Conservation (phyloP, 2,329 filamentous ascomycete species). For the Ophiocordyceps sinensis region DNA sequence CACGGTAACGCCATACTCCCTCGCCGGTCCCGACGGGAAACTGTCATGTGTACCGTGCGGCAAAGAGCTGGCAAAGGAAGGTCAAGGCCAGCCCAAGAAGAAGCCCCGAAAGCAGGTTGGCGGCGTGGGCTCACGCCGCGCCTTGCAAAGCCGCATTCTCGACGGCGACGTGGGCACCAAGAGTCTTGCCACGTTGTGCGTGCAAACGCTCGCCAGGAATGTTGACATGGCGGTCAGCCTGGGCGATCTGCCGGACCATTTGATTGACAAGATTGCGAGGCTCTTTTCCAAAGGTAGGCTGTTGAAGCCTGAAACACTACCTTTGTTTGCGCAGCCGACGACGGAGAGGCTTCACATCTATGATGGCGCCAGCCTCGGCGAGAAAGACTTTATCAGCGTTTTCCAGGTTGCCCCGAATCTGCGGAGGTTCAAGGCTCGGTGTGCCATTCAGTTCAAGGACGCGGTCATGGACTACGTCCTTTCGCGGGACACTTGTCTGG, state of each 20-base stretch:
- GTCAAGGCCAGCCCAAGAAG: constrained; percentile 24
- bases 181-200: constrained; percentile 48
- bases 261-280: constrained; percentile 44
- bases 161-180: constrained; percentile 64
- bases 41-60: constrained; percentile 76
- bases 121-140: constrained; percentile 51
- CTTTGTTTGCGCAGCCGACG: constrained; percentile 40
- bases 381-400: constrained; percentile 66
- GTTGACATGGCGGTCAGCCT: constrained; percentile 47
- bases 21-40: constrained; percentile 67
- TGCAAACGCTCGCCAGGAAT: constrained; percentile 48
- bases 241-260: constrained; percentile 39
- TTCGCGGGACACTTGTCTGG: constrained; percentile 53
- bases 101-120: constrained; percentile 32
- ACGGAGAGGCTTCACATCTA: constrained; percentile 40
- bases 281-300: constrained; percentile 47
- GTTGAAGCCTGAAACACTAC: constrained; percentile 36
- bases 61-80: constrained; percentile 54
- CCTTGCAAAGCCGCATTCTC: constrained; percentile 69
- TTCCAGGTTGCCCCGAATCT: constrained; percentile 61
- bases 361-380: constrained; percentile 48
- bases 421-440: constrained; percentile 59
- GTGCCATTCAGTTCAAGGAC: constrained; percentile 87
- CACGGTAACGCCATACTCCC: constrained; percentile 81
- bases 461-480: constrained; percentile 67